Conservation (phyloP, 257 asterid species). For the Forsythia viridissima region DNA sequence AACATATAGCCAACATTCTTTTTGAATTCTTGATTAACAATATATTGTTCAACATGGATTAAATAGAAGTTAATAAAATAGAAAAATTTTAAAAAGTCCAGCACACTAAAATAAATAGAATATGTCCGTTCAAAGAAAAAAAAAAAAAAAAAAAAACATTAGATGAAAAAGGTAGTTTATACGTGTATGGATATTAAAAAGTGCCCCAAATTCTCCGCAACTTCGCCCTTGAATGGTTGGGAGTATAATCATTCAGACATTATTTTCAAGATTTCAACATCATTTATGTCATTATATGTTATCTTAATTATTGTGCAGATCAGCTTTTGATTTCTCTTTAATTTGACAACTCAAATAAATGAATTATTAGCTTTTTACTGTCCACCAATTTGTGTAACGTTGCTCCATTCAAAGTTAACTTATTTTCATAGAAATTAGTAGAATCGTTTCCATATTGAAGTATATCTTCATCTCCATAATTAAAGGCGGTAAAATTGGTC, state of each 20-base stretch:
- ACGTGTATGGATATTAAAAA: background rate
- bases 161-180: background rate
- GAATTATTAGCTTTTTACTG: background rate
- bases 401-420: background rate
- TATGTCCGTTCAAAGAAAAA: no score
- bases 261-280: background rate
- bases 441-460: background rate
- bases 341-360: background rate
- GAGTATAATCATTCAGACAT: background rate
- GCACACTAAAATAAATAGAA: background rate
- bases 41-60: no score
- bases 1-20: no score
- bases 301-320: conserved; percentile 5
- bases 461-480: no score
- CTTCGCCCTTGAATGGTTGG: background rate
- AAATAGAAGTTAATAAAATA: no score
- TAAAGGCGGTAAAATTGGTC: no score
- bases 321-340: conserved; percentile 6
- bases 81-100: no score
- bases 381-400: background rate
- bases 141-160: no score
- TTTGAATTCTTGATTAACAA: no score
- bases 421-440: background rate
- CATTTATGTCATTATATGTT: background rate
- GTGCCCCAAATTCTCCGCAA: background rate